Evolutionary conservation across 2,329 filamentous ascomycete genomes (phyloP).

Genomic region (Ceratocystis smalleyi): DNA sequence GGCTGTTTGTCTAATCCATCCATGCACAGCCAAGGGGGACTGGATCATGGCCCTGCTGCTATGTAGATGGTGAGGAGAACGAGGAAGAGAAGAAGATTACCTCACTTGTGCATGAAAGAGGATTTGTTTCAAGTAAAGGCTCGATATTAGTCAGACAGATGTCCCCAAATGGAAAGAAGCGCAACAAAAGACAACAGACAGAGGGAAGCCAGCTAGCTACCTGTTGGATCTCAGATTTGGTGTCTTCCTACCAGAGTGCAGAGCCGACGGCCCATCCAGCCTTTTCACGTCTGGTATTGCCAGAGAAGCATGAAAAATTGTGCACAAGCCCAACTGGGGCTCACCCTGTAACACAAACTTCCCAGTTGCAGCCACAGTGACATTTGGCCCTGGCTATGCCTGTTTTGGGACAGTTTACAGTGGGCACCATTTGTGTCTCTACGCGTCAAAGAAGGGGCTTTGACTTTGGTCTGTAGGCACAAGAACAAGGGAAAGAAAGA

Average conservation of each 20-base stretch:
- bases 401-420: not conserved
- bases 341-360: not conserved
- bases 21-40: not conserved
- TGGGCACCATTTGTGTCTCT: not conserved
- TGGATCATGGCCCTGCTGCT: not conserved
- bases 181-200: not conserved
- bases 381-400: slow-evolving; percentile 3
- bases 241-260: not conserved
- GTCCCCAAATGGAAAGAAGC: not conserved
- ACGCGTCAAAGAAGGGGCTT: slow-evolving; percentile 4
- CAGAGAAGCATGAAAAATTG: not conserved
- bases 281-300: not conserved
- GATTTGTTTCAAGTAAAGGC: not conserved
- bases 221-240: not conserved
- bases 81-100: not conserved
- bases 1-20: not conserved
- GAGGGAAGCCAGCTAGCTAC: not conserved
- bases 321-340: slow-evolving; percentile 1
- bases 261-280: not conserved
- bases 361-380: not conserved
- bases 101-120: not conserved
- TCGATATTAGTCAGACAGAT: not conserved
- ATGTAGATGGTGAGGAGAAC: not conserved
- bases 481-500: not conserved
- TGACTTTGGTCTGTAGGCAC: not conserved